Percentiles rank a stretch among this genome's conserved stretches.
Evolutionary conservation across 352 stramenopile genomes (phyloP).

Genomic region (Phytopythium sindhum): DNA sequence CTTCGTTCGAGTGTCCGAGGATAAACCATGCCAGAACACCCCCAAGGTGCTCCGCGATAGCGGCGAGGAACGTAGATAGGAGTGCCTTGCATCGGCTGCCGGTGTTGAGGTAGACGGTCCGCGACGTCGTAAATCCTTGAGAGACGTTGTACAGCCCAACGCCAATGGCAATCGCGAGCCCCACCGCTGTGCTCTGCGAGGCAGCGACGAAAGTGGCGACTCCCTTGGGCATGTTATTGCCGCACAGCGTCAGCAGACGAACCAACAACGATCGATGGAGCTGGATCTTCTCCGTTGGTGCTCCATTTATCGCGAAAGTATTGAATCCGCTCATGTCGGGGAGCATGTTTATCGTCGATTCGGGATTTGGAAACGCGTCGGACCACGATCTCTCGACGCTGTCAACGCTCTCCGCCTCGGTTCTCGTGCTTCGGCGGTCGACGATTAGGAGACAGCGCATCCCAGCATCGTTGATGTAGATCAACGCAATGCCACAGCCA

Average conservation of each 20-base stretch:
- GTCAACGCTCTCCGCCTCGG: constrained; percentile 32
- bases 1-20: constrained; percentile 68
- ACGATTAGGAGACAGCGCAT: constrained; percentile 28
- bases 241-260: constrained; percentile 87
- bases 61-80: constrained; percentile 88
- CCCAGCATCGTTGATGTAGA: constrained; percentile 43
- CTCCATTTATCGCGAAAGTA: background rate
- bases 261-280: constrained; percentile 86
- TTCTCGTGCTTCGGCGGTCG: constrained; percentile 22
- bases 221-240: constrained; percentile 96
- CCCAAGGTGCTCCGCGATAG: constrained; percentile 84
- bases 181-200: constrained; percentile 88
- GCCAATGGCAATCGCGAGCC: constrained; percentile 89
- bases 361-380: background rate
- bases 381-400: constrained; percentile 27
- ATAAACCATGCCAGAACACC: constrained; percentile 86
- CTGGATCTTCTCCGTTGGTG: constrained; percentile 7
- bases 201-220: constrained; percentile 94
- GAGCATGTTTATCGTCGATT: constrained; percentile 23
- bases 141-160: constrained; percentile 98
- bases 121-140: constrained; percentile 92
- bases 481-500: constrained; percentile 74
- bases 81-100: constrained; percentile 91
- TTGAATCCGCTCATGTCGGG: constrained; percentile 7
- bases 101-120: constrained; percentile 97